Base-by-base conservation (phyloP, 2,329 filamentous ascomycete species). In the Aspergillus amoenus region DNA sequence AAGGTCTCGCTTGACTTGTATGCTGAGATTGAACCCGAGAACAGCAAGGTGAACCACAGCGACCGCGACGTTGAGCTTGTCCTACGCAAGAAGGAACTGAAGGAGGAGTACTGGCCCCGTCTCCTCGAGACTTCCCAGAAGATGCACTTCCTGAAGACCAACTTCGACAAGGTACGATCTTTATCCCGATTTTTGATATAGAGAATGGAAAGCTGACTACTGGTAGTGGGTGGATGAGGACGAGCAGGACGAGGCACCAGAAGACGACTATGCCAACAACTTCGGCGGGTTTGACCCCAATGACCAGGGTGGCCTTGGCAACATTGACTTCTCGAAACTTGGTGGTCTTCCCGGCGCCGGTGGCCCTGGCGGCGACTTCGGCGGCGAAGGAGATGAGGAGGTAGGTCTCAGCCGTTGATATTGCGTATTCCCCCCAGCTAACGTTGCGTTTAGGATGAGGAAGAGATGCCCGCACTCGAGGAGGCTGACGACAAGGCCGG, bases 41-140 rank as follows among this genome's bases (percentile, higher is more conserved):
- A 90, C 77, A 91, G 86, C 82, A 94, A 93, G 81, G 86, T 89
- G 73, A 87, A 91, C 82, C 91, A 97, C 84, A 95, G 89, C 45
- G 82, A 85, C 72, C 91, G 93, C 78, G 92, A 92, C 71, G 82
- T 97, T 66, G 89, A 96, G 82, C 78, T 97, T 69, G 90, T 96
- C 75, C 84, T 99, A 76, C 86, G 91, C 79, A 99, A 99, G 90
- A 97, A 97, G 88, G 92, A 96, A 73, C 84, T 94, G 64, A 90
- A 92, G 79, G 86, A 91, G 71, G 91, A 94, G 78, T 97, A 88
- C 85, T 99, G 94, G 94, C 93, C 93, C 62, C 87, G 94, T 64
- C 84, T 99, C 70, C 84, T 97, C 74, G 97, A 97, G 87, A 90
- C 93, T 60, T 77, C 81, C 66, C 88, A 91, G 84, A 96, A 91